Base-by-base conservation (phyloP, 306 rosid genomes). In the Ormosia emarginata region DNA sequence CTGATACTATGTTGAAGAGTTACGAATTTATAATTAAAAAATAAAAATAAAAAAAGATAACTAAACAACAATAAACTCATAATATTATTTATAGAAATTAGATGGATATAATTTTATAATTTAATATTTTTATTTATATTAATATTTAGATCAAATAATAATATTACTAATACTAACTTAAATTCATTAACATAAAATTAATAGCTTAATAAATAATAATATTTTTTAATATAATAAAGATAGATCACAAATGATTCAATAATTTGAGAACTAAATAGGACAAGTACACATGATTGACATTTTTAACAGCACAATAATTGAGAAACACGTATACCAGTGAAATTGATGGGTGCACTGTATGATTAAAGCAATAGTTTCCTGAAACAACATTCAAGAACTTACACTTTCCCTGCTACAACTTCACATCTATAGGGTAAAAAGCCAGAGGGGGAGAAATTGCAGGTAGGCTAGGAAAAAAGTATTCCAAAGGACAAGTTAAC, bases 381-480 rank as follows among this genome's bases (percentile, higher is more conserved):
- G 66, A 82, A 77, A 64, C 46, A 71, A 59, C 15, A 80, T 71
- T 86, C 53, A 61, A 73, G 40, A 71, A 85, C 90, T 85, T 85
- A 82, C 91, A 73, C 70, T 79, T 57, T 44, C 56, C 59, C 57
- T 71, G 46, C 77, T 58, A 78, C 53, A 77, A 50, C 81, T 83
- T 83, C 61, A 79, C 81, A 67, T 75, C 36, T 37, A 46, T 10
- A 81, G 46, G 63, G 50, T 49, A 40, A 29, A 15, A 47, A 59
- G 47, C 24, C 24, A 41, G 59, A 17, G 34, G 32, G 33, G 49
- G 13, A 63, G 62, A 55, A 82, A 66, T 18, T 81, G 80, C 50
- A 59, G 62, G 30, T 50, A 4, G 44, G 62, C 6, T 41, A 8
- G 15, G 17, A 8, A 52, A 74, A 32, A 61, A 78, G 75, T 67